Evolutionary conservation across 2,329 filamentous ascomycete genomes (phyloP), one percentile per base, ranked within the genome.

Genomic region (Xylaria arbuscula): DNA sequence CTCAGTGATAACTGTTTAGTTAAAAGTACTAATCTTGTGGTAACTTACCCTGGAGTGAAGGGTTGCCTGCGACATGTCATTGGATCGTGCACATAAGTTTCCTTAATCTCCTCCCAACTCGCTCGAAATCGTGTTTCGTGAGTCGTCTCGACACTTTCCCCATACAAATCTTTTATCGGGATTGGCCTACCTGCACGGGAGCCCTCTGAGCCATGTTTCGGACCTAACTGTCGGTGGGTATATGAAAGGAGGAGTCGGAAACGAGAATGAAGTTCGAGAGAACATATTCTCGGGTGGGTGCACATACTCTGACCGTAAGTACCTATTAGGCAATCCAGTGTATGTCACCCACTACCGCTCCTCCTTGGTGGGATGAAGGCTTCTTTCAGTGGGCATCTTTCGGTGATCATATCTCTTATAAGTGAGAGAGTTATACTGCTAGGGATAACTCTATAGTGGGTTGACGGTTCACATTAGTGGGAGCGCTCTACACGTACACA

Each of bases 221-320:
- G 17, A 34, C 7, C 53, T 54, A 42, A 51, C 1, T 17, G 62
- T 58, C 62, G 19, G 62, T 57, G 53, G 53, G 62, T 64, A 64
- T 64, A 64, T 64, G 62, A 64, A 57, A 17, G 36, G 54, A 8
- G 7, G 11, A 57, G 32, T 64, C 45, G 28, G 5, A 9, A 42
- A 32, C 19, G 32, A 45, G 24, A 38, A 28, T 13, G 36, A 51
- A 51, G 47, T 64, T 45, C 34, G 22, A 42, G 17, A 42, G 34
- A 42, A 58, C 22, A 36, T 34, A 8, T 24, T 24, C 9, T 13
- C 22, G 4, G 4, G 11, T 15, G 2, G 17, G n/a, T 5, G 13
- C 9, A 15, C 15, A 32, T 32, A 50, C 28, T 17, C 22, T 50
- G 22, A 28, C 38, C 13, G 11, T 50, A 17, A 19, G 15, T 48